Conservation (phyloP, 495 filamentous ascomycete genomes). For the Neurospora sp. region DNA sequence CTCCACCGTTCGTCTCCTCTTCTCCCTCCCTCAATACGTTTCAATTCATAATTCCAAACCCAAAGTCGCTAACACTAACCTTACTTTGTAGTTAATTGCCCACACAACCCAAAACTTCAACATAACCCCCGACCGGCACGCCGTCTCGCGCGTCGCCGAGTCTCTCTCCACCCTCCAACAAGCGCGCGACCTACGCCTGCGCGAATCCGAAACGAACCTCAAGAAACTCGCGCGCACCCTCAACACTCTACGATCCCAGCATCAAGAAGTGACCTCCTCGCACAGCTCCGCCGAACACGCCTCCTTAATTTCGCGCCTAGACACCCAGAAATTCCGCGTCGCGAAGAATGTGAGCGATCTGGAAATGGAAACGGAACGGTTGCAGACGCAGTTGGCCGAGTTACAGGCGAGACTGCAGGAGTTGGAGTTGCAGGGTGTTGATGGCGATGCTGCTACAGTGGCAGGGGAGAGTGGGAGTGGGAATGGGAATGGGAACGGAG, state of each 20-base stretch:
- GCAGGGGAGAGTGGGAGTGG: background rate
- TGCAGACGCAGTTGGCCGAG: conserved; percentile 71
- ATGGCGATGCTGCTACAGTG: conserved; percentile 37
- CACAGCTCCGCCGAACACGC: conserved; percentile 72
- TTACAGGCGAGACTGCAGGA: conserved; percentile 67
- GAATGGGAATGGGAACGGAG: conserved; percentile 3
- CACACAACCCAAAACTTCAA: conserved; percentile 92
- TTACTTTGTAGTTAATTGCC: conserved; percentile 16
- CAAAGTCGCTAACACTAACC: too few relatives aligned
- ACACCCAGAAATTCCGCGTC: conserved; percentile 88
- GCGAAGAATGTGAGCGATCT: conserved; percentile 81
- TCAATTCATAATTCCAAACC: too few relatives aligned
- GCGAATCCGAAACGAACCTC: conserved; percentile 59
- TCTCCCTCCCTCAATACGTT: too few relatives aligned
- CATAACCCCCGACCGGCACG: conserved; percentile 74
- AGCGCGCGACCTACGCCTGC: conserved; percentile 64
- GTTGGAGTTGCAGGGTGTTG: conserved; percentile 70
- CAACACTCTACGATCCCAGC: conserved; percentile 54
- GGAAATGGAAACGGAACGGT: conserved; percentile 82
- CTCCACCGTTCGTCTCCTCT: conserved; percentile 44
- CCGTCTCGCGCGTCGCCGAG: conserved; percentile 76
- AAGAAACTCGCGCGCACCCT: conserved; percentile 66
- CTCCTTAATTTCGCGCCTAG: conserved; percentile 67
- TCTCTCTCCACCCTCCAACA: conserved; percentile 69
- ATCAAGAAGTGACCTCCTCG: conserved; percentile 56